Base-by-base conservation (phyloP, 495 filamentous ascomycete genomes). In the Talaromyces thailandensis region DNA sequence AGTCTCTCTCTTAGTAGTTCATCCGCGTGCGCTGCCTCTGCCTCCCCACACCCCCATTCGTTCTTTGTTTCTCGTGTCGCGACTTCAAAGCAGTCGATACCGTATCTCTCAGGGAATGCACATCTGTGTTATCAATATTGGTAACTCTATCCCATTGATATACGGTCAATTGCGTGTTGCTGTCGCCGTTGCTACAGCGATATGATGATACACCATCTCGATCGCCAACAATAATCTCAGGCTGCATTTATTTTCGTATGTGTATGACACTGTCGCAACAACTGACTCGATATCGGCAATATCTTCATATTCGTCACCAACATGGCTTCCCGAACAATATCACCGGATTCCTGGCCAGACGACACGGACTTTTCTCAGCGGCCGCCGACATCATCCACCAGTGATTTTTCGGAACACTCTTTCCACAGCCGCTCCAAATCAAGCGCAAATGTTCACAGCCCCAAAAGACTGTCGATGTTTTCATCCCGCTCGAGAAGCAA, bases 401-500 rank as follows among this genome's bases (percentile, higher is more conserved):
- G 70, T 62, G 74, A 78, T 24, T 64, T 66, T 14, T 71, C 71
- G 25, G 77, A 79, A 23, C 69, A 75, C 69, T 63, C 69, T 24
- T 67, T 66, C 55, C 77, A 80, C 64, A 58, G 68, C 32, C 77
- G 77, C 32, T 80, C 77, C 8, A 69, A 75, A 45, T 80, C 77
- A 8, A 77, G 70, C 24, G 76, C 74, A 12, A 69, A 72, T 62
- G 58, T 58, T 14, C 48, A 59, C 26, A 78, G 73, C 62, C 76
- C 77, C 23, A 80, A 74, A 67, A 71, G 76, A 23, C 37, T 75
- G 16, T 80, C 77, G 0, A 74, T 78, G 62, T 79, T 80, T 23
- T 67, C 69, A 40, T 74, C 74, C 43, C 75, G 77, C 29, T 75
- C 77, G 2, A 66, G 77, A 62, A 79, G 76, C 64, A 80, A 80